Evolutionary conservation across 106 monocot species (phyloP).

Genomic region (Acorus gramineus): DNA sequence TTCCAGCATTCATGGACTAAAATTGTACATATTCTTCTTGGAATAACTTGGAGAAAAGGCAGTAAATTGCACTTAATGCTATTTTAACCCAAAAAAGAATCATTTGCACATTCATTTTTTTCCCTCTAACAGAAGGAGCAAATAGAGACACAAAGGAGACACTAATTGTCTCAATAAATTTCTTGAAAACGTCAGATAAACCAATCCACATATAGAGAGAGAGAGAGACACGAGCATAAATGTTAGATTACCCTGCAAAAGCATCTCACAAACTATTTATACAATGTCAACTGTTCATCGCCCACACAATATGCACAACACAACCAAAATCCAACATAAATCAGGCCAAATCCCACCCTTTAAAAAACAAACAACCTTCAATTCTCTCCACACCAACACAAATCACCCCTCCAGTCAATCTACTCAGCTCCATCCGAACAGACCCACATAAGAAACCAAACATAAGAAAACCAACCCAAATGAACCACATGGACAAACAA

Average conservation of each 20-base stretch:
- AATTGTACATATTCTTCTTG: too few species aligned
- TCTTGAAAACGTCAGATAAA: too few species aligned
- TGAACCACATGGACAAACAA: too few species aligned
- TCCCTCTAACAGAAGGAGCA: neutral
- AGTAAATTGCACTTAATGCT: neutral
- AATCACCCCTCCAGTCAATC: neutral
- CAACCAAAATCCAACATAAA: neutral
- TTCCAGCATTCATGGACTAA: too few species aligned
- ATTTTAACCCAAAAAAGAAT: neutral
- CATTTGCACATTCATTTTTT: neutral
- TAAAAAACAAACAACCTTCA: neutral
- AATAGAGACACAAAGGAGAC: neutral
- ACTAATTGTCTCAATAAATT: neutral
- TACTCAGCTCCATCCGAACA: neutral
- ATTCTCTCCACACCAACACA: neutral
- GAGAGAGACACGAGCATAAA: too few species aligned
- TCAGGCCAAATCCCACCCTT: neutral
- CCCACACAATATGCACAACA: neutral
- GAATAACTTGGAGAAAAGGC: too few species aligned
- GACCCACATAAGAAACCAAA: neutral
- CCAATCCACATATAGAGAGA: too few species aligned
- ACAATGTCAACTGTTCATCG: too few species aligned
- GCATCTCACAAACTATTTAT: too few species aligned
- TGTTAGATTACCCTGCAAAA: too few species aligned
- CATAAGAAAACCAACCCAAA: too few species aligned